Evolutionary conservation across 225 moss, liverwort and hornwort species (phyloP), one percentile per base, ranked within the genome.

Genomic region (Rhytidiadelphus loreus): DNA sequence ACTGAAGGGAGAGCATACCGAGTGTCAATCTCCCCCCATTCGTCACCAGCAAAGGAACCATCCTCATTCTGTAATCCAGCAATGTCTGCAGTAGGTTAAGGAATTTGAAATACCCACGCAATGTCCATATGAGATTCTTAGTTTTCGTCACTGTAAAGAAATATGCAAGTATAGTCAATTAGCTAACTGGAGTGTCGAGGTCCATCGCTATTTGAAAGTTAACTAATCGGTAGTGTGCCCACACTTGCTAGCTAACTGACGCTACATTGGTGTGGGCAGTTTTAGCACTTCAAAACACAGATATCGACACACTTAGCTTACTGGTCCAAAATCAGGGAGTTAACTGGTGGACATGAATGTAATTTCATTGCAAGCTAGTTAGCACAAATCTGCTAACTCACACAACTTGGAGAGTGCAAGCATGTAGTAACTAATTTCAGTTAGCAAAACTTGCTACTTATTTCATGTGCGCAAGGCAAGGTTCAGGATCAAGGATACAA

Each of bases 11-110:
- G 90, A 83, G 93, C 95, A 88, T 96, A 96, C 93, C 96, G 96
- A 90, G 96, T 95, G 90, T 97, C 96, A 90, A 96, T 93, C 91
- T 97, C 95, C 84, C 96, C 96, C 96, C 93, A 95, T 88, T 96
- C 94, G 82, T 98, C 96, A 86, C 96, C 98, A 88, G 95, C 92
- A 92, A 96, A 95, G 63, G 95, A 95, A 29, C 96, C 96, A 87
- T 98, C 96, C 80, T 95, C 96, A 86, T 90, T 92, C 89, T 96
- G 96, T 82, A 96, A 93, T 62, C 94, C 94, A 72, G 93, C 89
- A 83, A 96, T 92, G 86, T 96, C 97, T 96, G 74, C 86, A 55
- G 56, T 3, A 14, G 79, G 65, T 89, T 76, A 87, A 87, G 84
- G 28, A 91, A 63, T n/a, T 63, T 62, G 7, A 86, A 62, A 16